Conservation (phyloP, 176 grass and related monocot species). For the Aegilops longissima region DNA sequence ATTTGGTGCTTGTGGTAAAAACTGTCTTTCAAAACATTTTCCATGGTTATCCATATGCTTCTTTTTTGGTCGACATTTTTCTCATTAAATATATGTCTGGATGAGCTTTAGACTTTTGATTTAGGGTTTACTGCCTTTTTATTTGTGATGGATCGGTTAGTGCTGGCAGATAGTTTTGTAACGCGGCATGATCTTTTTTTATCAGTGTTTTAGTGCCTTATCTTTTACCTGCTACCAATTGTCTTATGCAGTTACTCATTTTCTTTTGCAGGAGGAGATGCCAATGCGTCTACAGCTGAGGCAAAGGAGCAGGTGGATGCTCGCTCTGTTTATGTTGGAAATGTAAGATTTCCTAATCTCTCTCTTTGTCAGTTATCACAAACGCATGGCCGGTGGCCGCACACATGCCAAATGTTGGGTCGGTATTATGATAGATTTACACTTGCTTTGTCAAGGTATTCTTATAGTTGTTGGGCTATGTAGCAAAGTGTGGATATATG, state of each 20-base stretch:
- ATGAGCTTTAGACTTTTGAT: background rate
- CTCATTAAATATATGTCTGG: background rate
- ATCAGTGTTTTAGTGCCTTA: background rate
- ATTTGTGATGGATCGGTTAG: background rate
- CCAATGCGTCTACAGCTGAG: slow-evolving; percentile 49
- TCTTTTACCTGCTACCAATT: background rate
- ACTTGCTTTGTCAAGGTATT: background rate
- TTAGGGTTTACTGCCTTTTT: background rate
- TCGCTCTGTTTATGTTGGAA: slow-evolving; percentile 78
- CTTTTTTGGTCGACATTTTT: background rate
- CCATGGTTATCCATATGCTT: background rate
- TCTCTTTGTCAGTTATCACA: background rate
- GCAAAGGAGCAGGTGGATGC: slow-evolving; percentile 63
- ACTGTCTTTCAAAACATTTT: background rate
- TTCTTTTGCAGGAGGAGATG: slow-evolving; percentile 47
- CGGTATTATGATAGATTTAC: background rate
- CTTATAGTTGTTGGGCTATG: background rate
- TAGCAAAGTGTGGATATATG: background rate
- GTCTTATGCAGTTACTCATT: background rate
- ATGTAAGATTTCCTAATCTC: slow-evolving; percentile 47
- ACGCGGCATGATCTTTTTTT: background rate
- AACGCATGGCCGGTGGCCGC: rapidly evolving
- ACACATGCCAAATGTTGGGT: background rate
- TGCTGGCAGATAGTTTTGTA: background rate
- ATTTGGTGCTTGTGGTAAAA: background rate